Percentiles rank a stretch among this genome's conserved stretches.
Evolutionary conservation across 768 basidiomycete species (phyloP).

Genomic region (Auricularia sp.): DNA sequence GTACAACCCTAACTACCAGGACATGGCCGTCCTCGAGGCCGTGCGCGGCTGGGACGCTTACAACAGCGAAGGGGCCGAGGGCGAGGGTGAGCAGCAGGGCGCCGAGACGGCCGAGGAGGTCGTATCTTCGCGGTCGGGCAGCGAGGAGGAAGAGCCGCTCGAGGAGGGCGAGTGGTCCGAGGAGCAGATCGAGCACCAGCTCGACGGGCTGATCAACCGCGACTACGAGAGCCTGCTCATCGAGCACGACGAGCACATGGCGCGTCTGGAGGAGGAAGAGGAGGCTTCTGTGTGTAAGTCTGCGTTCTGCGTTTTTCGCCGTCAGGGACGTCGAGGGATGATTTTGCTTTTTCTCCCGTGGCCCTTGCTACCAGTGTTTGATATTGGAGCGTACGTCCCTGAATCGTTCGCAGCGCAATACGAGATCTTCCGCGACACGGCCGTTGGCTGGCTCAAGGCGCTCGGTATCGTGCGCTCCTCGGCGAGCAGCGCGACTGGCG

Average conservation of each 20-base stretch:
- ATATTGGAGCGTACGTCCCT: slow-evolving; percentile 75
- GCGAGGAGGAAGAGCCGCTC: slow-evolving; percentile 23
- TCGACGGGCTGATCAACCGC: slow-evolving; percentile 46
- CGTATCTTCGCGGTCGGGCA: neutral
- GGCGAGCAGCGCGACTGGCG: slow-evolving; percentile 9
- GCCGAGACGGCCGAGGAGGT: slow-evolving; percentile 24
- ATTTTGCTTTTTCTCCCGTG: neutral
- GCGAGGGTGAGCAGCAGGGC: slow-evolving; percentile 18
- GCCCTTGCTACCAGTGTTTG: slow-evolving; percentile 48
- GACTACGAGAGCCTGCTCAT: slow-evolving; percentile 72
- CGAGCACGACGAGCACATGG: slow-evolving; percentile 64
- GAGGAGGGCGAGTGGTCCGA: slow-evolving; percentile 53
- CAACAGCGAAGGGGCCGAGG: slow-evolving; percentile 43
- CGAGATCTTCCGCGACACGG: slow-evolving; percentile 48
- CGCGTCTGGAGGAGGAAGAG: slow-evolving; percentile 26
- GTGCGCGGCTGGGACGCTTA: slow-evolving; percentile 89
- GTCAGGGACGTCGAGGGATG: neutral
- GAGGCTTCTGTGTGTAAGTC: slow-evolving; percentile 46
- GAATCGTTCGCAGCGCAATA: slow-evolving; percentile 68
- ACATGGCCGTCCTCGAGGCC: slow-evolving; percentile 97
- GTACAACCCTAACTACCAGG: slow-evolving; percentile 98
- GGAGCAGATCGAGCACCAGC: slow-evolving; percentile 45
- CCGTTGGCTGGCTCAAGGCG: slow-evolving; percentile 53
- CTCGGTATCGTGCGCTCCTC: slow-evolving; percentile 45
- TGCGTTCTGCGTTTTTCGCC: neutral